phyloP scores from a whole-genome alignment of 164 flowering plant species.

The Annona squamosa region DNA sequence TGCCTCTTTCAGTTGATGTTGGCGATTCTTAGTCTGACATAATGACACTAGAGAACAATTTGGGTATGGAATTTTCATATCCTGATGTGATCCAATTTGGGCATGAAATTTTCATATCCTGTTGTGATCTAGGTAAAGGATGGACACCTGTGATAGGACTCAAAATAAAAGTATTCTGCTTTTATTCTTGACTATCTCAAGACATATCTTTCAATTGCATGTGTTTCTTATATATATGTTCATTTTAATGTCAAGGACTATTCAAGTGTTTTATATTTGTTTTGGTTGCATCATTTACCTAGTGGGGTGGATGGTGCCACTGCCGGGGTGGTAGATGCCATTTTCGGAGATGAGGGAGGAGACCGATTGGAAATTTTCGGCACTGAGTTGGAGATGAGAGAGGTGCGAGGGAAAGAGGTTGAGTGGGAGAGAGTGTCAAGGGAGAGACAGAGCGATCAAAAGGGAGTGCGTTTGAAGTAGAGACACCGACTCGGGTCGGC shows the following conservation, averaged over 20 bases:
- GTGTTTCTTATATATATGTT: not conserved
- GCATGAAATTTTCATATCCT: slow-evolving; percentile 14
- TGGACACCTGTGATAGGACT: slow-evolving; percentile 18
- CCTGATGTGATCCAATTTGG: slow-evolving; percentile 68
- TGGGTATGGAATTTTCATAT: slow-evolving; percentile 82
- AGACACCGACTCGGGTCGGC: slow-evolving; percentile 46
- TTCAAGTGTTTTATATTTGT: not conserved
- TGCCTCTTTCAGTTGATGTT: slow-evolving; percentile 63
- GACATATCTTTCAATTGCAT: not conserved
- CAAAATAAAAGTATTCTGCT: slow-evolving; percentile 13
- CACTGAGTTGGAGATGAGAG: too few relatives aligned
- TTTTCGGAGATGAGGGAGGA: too few relatives aligned
- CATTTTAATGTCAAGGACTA: not conserved
- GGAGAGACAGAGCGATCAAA: too few relatives aligned
- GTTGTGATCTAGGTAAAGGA: not conserved
- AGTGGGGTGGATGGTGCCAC: too few relatives aligned
- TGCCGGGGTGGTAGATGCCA: too few relatives aligned
- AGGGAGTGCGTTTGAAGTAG: too few relatives aligned
- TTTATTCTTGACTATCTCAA: not conserved
- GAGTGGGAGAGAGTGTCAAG: too few relatives aligned
- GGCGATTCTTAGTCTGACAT: slow-evolving; percentile 75
- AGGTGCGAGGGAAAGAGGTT: too few relatives aligned
- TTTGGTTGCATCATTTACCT: slow-evolving; percentile 4
- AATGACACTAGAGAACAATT: too few relatives aligned
- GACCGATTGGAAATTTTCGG: too few relatives aligned